phyloP scores from a whole-genome alignment of 2,329 filamentous ascomycete genomes.

The Scortechinia acanthostroma region DNA sequence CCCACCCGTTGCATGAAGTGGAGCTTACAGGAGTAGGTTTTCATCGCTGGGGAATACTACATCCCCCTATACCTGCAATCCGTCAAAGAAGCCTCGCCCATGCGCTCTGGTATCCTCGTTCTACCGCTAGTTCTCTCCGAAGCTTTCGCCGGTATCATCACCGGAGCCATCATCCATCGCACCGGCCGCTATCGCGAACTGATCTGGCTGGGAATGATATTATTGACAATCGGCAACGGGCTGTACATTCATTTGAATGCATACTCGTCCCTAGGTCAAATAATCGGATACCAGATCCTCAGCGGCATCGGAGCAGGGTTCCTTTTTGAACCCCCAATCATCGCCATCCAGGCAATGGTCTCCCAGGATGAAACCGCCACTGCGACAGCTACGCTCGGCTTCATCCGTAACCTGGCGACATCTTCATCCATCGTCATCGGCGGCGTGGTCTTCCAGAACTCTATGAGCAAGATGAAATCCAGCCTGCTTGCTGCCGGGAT shows the following conservation, averaged over 20 bases:
- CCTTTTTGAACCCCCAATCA: constrained; percentile 37
- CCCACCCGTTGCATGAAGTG: constrained; percentile 14
- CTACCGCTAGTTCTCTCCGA: constrained; percentile 35
- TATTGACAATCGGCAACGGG: constrained; percentile 39
- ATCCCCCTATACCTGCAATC: constrained; percentile 55
- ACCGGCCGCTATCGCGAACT: constrained; percentile 37
- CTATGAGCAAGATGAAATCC: constrained; percentile 10
- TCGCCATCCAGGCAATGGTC: constrained; percentile 41
- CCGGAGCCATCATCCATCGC: constrained; percentile 14
- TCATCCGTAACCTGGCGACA: constrained; percentile 34
- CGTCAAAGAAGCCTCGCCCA: constrained; percentile 38
- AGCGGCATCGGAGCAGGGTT: constrained; percentile 34
- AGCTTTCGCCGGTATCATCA: constrained; percentile 17
- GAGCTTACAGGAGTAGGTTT: constrained; percentile 36
- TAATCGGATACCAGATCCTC: constrained; percentile 32
- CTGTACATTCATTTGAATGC: constrained; percentile 35
- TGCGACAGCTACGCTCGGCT: constrained; percentile 38
- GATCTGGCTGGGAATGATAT: constrained; percentile 29
- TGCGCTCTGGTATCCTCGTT: constrained; percentile 38
- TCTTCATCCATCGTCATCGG: constrained; percentile 35
- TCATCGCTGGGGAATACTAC: constrained; percentile 50
- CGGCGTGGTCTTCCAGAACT: constrained; percentile 29
- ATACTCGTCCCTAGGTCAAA: constrained; percentile 20
- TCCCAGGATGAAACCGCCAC: constrained; percentile 37
- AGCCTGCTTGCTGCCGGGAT: neutral